These are phyloP conservation scores for Trichoderma koningii DNA, from an alignment of 2,329 filamentous ascomycete species.

Conservation along the genomic window DNA sequence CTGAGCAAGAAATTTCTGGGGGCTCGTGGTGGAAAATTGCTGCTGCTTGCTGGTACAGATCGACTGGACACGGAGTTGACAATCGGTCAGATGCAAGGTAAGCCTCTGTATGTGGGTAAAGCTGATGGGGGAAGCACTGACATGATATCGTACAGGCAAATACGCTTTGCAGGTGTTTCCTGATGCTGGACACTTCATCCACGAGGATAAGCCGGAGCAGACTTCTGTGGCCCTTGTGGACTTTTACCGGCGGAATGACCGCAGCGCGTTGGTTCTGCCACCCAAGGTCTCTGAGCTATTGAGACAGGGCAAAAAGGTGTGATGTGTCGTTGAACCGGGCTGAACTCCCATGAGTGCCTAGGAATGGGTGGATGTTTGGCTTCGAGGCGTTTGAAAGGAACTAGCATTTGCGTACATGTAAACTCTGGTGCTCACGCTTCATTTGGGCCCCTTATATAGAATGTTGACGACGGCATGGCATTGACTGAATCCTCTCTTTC, in stretches of 20 bases:
- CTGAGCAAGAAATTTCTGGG: slow-evolving; percentile 85
- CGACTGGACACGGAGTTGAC: slow-evolving; percentile 87
- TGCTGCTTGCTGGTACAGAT: slow-evolving; percentile 87
- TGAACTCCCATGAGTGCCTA: neutral
- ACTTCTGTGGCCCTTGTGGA: slow-evolving; percentile 83
- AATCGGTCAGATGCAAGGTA: slow-evolving; percentile 96
- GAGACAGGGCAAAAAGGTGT: slow-evolving; percentile 63
- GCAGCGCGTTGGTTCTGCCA: slow-evolving; percentile 79
- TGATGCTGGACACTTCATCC: slow-evolving; percentile 93
- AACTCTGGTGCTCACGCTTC: slow-evolving; percentile 6
- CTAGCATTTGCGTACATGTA: neutral
- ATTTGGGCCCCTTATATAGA: neutral
- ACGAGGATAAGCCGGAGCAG: slow-evolving; percentile 91
- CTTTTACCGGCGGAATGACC: slow-evolving; percentile 89
- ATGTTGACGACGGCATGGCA: neutral
- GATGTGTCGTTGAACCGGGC: slow-evolving; percentile 21
- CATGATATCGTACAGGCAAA: slow-evolving; percentile 61
- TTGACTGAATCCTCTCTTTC: neutral
- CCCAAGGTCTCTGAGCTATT: slow-evolving; percentile 83
- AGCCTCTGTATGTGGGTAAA: slow-evolving; percentile 26
- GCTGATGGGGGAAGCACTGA: neutral
- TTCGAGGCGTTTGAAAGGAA: slow-evolving; percentile 14
- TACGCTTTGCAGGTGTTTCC: slow-evolving; percentile 95
- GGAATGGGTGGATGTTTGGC: neutral
- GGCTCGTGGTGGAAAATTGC: slow-evolving; percentile 78